These are phyloP conservation scores for Epichloe elymi DNA, from an alignment of 2,329 filamentous ascomycete genomes.

Conservation along the genomic window DNA sequence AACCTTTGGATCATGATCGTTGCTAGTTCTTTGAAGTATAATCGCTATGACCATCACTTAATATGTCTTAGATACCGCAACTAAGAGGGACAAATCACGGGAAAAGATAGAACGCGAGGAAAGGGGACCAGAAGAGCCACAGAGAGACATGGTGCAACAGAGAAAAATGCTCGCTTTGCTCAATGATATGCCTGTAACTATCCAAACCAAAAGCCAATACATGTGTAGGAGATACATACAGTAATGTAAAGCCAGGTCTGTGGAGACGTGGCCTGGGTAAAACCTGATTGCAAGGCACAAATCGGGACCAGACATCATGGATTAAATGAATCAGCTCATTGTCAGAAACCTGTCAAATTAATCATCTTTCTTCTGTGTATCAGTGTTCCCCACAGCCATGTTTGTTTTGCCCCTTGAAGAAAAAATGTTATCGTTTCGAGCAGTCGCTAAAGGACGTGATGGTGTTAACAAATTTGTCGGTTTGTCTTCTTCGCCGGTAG, in stretches of 20 bases:
- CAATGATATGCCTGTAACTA: background rate
- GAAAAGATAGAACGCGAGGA: too few relatives aligned
- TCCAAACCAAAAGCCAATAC: background rate
- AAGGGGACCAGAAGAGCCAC: too few relatives aligned
- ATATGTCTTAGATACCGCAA: too few relatives aligned
- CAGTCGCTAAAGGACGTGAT: slow-evolving; percentile 23
- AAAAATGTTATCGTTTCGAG: slow-evolving; percentile 20
- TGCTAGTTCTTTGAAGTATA: too few relatives aligned
- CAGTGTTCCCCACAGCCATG: slow-evolving; percentile 5
- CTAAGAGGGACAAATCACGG: too few relatives aligned
- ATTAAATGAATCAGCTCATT: background rate
- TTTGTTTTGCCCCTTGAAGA: slow-evolving; percentile 24
- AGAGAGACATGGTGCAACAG: too few relatives aligned
- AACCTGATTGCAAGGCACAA: background rate
- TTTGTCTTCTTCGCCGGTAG: slow-evolving; percentile 40
- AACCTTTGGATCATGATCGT: too few relatives aligned
- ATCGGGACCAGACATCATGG: background rate
- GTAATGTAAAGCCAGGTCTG: background rate
- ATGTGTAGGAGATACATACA: background rate
- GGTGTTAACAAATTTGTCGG: slow-evolving; percentile 18
- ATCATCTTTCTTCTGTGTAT: slow-evolving; percentile 31
- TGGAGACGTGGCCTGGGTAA: background rate
- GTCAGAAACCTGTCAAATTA: slow-evolving; percentile 1
- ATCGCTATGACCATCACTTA: too few relatives aligned
- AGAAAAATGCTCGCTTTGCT: too few relatives aligned